phyloP scores from a whole-genome alignment of 495 filamentous ascomycete species.

The Penicillium chermesinum region DNA sequence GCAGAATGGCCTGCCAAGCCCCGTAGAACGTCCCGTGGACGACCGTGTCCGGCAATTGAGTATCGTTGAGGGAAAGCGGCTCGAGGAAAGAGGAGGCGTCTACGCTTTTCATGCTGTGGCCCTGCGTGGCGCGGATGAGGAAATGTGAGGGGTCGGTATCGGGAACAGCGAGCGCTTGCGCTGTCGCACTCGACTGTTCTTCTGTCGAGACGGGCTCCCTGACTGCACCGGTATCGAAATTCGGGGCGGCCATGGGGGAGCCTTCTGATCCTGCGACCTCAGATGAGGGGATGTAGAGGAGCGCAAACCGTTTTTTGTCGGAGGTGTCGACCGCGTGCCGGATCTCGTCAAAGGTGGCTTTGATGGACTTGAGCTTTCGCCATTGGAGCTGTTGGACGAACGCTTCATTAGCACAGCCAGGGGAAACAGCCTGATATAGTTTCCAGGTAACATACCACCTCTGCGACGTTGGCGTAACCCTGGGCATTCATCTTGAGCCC shows the following conservation, averaged over 20 bases:
- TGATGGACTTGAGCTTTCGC: conserved; percentile 60
- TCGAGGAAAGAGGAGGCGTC: conserved; percentile 63
- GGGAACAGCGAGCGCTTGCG: conserved; percentile 24
- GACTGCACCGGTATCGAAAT: conserved; percentile 5
- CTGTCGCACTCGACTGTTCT: conserved; percentile 22
- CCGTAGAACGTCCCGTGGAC: conserved; percentile 85
- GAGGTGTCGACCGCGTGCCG: conserved; percentile 62
- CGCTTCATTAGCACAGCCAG: not conserved
- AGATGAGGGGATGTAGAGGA: conserved; percentile 44
- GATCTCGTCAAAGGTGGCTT: conserved; percentile 71
- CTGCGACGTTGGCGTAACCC: conserved; percentile 73
- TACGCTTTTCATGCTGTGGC: conserved; percentile 63
- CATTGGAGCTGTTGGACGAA: conserved; percentile 55
- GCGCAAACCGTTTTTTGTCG: conserved; percentile 85
- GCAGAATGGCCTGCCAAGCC: conserved; percentile 67
- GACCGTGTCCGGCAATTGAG: conserved; percentile 56
- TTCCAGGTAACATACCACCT: conserved; percentile 56
- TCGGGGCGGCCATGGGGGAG: conserved; percentile 2
- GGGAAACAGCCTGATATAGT: too few species aligned
- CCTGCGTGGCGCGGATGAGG: conserved; percentile 92
- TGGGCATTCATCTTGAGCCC: conserved; percentile 69
- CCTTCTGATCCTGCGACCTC: conserved; percentile 15
- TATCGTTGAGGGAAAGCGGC: conserved; percentile 49
- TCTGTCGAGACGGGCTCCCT: conserved; percentile 18
- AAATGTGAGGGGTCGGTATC: conserved; percentile 57